A percentile compares a stretch with the other conserved stretches of the same genome.
These are phyloP conservation scores for Fusarium domesticum DNA, from an alignment of 2,329 filamentous ascomycete species.

Conservation along the genomic window DNA sequence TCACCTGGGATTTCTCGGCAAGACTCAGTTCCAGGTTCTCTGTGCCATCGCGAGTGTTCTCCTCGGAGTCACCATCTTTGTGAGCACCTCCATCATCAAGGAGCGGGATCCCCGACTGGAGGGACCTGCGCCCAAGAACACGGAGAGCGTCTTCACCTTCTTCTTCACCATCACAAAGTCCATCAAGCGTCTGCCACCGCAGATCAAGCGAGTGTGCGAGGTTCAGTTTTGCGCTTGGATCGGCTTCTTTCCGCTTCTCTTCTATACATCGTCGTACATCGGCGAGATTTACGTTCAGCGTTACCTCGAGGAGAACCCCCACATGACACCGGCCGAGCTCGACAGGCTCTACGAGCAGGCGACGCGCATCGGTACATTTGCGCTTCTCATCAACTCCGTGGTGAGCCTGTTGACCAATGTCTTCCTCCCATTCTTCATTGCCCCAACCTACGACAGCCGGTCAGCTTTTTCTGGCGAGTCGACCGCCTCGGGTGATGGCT, in stretches of 20 bases:
- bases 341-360: conserved; percentile 79
- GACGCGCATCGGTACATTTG: conserved; percentile 84
- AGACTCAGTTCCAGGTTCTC: conserved; percentile 89
- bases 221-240: conserved; percentile 89
- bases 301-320: conserved; percentile 70
- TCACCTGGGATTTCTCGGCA: conserved; percentile 74
- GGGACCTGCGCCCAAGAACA: conserved; percentile 56
- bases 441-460: conserved; percentile 67
- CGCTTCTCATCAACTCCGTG: conserved; percentile 82
- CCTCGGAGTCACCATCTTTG: conserved; percentile 64
- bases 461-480: conserved; percentile 34
- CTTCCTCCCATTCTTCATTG: conserved; percentile 79
- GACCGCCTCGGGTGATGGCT: conserved; percentile 29
- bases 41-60: conserved; percentile 79
- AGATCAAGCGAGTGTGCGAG: conserved; percentile 77
- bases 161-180: conserved; percentile 76
- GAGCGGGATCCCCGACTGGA: conserved; percentile 81
- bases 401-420: conserved; percentile 80
- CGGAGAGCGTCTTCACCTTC: conserved; percentile 69
- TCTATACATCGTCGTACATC: conserved; percentile 92
- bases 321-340: conserved; percentile 73
- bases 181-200: conserved; percentile 73
- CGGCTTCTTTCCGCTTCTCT: conserved; percentile 92
- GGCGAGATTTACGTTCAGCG: conserved; percentile 90
- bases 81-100: conserved; percentile 66